phyloP scores from a whole-genome alignment of 108 stramenopile species.

The Schizochytrium sp. region DNA sequence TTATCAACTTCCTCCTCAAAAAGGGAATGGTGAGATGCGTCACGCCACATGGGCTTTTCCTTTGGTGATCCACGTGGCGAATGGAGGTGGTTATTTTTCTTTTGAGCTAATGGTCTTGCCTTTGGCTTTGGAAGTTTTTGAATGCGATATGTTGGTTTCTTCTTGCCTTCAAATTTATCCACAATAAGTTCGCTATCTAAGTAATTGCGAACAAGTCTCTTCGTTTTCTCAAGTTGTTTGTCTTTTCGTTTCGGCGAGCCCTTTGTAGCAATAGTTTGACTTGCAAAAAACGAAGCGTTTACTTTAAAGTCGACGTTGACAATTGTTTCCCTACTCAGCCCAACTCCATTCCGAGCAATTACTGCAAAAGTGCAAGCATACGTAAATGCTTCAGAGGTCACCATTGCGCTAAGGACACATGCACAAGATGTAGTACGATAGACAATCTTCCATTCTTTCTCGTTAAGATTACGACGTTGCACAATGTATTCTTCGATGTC shows the following conservation, averaged over 20 bases:
- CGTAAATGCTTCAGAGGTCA: background rate
- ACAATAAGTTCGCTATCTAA: conserved; percentile 10
- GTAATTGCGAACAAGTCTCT: conserved; percentile 25
- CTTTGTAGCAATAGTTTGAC: background rate
- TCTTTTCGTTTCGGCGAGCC: background rate
- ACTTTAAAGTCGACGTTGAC: background rate
- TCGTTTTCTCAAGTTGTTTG: background rate
- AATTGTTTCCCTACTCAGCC: background rate
- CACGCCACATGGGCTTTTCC: background rate
- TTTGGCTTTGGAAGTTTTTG: background rate
- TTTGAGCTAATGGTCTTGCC: background rate
- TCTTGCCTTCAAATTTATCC: background rate
- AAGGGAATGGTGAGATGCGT: background rate
- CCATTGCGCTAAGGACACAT: conserved; percentile 39
- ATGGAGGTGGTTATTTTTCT: background rate
- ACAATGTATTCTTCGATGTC: conserved; percentile 32
- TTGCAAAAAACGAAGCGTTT: background rate
- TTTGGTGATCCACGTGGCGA: background rate
- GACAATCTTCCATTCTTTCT: conserved; percentile 33
- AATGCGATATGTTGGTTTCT: background rate
- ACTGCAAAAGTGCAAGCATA: conserved; percentile 40
- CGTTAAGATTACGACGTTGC: background rate
- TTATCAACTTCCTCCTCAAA: background rate
- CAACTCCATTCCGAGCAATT: background rate
- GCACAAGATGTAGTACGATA: conserved; percentile 11